Evolutionary conservation across 164 flowering plant genomes (phyloP), one percentile per base, ranked within the genome.

Genomic region (Magnolia sinica): DNA sequence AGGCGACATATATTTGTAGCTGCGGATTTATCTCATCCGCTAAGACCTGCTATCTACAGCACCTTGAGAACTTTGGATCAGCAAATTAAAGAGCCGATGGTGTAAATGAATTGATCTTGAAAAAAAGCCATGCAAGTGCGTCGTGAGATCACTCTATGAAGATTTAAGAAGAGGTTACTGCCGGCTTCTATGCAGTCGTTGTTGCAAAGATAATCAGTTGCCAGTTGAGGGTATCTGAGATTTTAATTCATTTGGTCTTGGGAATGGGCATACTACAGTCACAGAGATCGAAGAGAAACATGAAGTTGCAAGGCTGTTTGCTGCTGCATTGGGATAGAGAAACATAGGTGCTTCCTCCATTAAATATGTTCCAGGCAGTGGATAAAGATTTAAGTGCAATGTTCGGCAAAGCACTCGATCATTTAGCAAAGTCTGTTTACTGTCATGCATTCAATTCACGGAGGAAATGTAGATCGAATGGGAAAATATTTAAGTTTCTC

Each of bases 1-100:
- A 79, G 67, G 80, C 88, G 76, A 72, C 89, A 84, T 76, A 77
- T 77, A 59, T 94, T 92, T 87, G 78, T 87, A 18, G 93, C 91
- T 77, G 96, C 87, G 50, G 95, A 92, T 80, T 81, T 19, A 68
- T 85, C 83, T 78, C 93, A 92, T 76, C 96, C 91, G 9, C 72
- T 81, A 61, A 86, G 91, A 78, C 31, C 67, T 68, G 19, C 45
- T 27, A 87, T 92, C 70, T 87, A 84, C 68, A 75, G 66, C 64
- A 76, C 75, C 14, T 76, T 91, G 73, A 31, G 75, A 22, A 68
- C 58, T 37, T 80, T 87, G 83, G 86, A 84, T 80, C 84, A 83
- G 77, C 91, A 85, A 66, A 78, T 86, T 8, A 86, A 85, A 68
- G 87, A 85, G 27, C 80, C 82, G 45, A 65, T 77, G n/a, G 58